Conservation (phyloP, 768 basidiomycete genomes). For the Auricularia cornea region DNA sequence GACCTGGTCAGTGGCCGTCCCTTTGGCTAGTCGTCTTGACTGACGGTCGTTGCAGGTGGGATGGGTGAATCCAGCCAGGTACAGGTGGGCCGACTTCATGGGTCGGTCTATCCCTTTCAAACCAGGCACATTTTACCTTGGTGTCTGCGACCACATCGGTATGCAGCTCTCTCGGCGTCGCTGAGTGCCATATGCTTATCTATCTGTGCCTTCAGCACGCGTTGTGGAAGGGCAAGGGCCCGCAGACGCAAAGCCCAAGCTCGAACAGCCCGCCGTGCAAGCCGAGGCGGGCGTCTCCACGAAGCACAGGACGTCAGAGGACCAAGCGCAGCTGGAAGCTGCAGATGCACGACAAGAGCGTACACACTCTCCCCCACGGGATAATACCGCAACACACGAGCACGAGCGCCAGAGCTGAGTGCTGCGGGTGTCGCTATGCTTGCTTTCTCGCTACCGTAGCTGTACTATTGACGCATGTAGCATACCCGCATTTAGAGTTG, state of each 20-base stretch:
- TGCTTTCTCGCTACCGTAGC: too few species aligned
- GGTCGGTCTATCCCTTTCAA: constrained; percentile 88
- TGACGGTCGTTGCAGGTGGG: constrained; percentile 37
- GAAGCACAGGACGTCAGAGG: not conserved
- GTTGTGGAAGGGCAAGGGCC: not conserved
- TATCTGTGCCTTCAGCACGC: not conserved
- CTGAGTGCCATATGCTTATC: not conserved
- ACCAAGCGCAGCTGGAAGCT: not conserved
- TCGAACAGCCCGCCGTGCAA: not conserved
- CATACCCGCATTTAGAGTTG: too few species aligned
- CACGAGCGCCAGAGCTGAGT: too few species aligned
- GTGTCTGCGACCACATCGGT: not conserved
- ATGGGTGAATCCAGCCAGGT: constrained; percentile 85
- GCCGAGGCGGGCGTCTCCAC: not conserved
- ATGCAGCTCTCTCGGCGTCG: not conserved
- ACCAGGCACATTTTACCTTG: constrained; percentile 82
- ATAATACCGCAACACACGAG: too few species aligned
- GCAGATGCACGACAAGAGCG: too few species aligned
- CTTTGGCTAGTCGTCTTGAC: too few species aligned
- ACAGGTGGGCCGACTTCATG: constrained; percentile 81
- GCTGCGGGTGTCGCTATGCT: too few species aligned
- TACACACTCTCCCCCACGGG: too few species aligned
- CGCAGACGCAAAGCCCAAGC: not conserved
- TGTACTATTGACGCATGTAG: too few species aligned
- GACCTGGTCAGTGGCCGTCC: constrained; percentile 51